Percentiles rank a stretch among this genome's conserved stretches.
Conservation (phyloP, 345 rosid species). For the Microcos paniculata region DNA sequence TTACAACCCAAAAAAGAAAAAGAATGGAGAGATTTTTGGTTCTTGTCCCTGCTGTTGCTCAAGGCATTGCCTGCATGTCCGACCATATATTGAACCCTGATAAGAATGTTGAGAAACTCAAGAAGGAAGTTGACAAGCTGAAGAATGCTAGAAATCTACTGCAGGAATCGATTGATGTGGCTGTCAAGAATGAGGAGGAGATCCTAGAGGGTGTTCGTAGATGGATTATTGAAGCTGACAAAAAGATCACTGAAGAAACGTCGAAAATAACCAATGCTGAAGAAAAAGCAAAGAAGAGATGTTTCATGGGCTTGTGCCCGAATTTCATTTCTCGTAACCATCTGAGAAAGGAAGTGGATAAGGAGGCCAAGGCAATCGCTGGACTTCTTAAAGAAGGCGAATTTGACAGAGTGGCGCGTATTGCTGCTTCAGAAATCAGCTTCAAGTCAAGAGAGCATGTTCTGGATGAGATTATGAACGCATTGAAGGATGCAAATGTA, state of each 20-base stretch:
- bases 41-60: no score
- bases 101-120: not conserved
- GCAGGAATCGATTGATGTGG: not conserved
- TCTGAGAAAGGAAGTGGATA: slow-evolving; percentile 3
- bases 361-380: not conserved
- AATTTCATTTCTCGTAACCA: not conserved
- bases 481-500: no score
- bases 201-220: not conserved
- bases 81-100: no score
- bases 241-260: not conserved
- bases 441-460: not conserved
- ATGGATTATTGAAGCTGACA: not conserved
- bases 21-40: no score
- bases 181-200: not conserved
- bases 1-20: no score
- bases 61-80: no score
- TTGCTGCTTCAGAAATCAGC: not conserved
- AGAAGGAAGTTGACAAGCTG: not conserved
- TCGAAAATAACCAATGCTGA: not conserved
- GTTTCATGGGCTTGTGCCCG: not conserved
- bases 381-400: not conserved
- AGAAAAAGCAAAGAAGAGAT: not conserved
- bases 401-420: not conserved
- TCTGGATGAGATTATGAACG: not conserved
- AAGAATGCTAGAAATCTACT: not conserved